These are phyloP conservation scores for Polytrichum formosum DNA, from an alignment of 225 moss, liverwort and hornwort genomes.

Conservation along the genomic window DNA sequence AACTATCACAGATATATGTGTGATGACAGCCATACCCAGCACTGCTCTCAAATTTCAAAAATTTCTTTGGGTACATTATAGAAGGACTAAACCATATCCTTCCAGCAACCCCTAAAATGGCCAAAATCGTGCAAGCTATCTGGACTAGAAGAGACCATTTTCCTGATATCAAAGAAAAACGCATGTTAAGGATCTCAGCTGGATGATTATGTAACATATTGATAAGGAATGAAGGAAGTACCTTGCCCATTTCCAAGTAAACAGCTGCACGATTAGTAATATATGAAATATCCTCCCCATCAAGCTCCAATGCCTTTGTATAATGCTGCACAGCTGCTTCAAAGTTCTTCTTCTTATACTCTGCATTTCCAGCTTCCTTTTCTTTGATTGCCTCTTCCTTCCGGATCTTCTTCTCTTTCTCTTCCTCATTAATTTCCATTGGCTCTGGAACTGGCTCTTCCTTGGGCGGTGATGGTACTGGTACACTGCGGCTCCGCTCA, in stretches of 20 bases:
- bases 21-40: too few species aligned
- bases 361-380: constrained; percentile 86
- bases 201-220: too few species aligned
- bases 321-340: constrained; percentile 83
- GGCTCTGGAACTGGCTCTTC: constrained; percentile 60
- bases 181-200: too few species aligned
- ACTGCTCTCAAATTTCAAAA: too few species aligned
- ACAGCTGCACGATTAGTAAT: constrained; percentile 95
- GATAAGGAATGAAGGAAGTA: constrained; percentile 11
- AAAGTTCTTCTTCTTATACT: constrained; percentile 92
- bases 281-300: constrained; percentile 88
- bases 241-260: constrained; percentile 93
- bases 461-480: constrained; percentile 26
- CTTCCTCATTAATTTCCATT: constrained; percentile 66
- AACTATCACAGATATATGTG: too few species aligned
- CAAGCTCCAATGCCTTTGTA: constrained; percentile 72
- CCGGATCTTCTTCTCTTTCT: constrained; percentile 52
- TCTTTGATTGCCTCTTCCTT: constrained; percentile 81
- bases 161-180: too few species aligned
- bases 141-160: too few species aligned
- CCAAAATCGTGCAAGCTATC: too few species aligned
- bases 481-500: constrained; percentile 35
- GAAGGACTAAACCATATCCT: too few species aligned
- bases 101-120: too few species aligned
- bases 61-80: too few species aligned